phyloP scores from a whole-genome alignment of 768 basidiomycete genomes.

The Leccinum broughii region DNA sequence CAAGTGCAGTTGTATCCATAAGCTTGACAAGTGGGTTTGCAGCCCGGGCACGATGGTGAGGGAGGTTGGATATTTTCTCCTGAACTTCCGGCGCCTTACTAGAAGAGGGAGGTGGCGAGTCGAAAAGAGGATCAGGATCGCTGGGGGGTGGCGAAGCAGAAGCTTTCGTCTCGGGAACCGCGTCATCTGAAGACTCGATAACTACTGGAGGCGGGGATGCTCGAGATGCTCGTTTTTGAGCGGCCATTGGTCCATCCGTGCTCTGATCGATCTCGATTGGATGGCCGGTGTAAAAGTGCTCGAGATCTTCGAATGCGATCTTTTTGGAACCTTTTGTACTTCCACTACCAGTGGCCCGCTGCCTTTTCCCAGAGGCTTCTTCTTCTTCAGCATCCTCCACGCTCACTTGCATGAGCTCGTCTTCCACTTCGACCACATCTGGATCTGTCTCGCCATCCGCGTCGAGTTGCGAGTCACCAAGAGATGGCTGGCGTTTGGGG shows the following conservation, averaged over 20 bases:
- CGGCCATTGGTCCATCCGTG: slow-evolving; percentile 14
- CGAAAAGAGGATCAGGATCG: slow-evolving; percentile 31
- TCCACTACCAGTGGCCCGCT: slow-evolving; percentile 2
- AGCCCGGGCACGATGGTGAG: slow-evolving; percentile 47
- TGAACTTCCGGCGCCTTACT: slow-evolving; percentile 11
- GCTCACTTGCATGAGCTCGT: slow-evolving; percentile 30
- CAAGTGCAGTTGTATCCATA: slow-evolving; percentile 38
- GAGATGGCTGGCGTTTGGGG: slow-evolving; percentile 22
- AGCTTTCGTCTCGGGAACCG: background rate
- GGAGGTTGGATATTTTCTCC: slow-evolving; percentile 12
- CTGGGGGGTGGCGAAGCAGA: slow-evolving; percentile 14
- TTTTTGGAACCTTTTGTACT: slow-evolving; percentile 6
- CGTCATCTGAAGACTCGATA: background rate
- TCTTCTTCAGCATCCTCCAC: slow-evolving; percentile 22
- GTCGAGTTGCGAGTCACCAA: slow-evolving; percentile 32
- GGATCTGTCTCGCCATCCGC: slow-evolving; percentile 36
- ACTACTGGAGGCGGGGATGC: background rate
- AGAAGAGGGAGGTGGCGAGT: slow-evolving; percentile 21
- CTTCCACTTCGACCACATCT: slow-evolving; percentile 40
- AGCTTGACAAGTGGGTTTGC: slow-evolving; percentile 57
- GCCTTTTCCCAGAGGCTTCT: slow-evolving; percentile 3
- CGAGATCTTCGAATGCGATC: slow-evolving; percentile 30
- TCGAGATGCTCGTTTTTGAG: slow-evolving; percentile 4
- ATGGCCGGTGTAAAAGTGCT: slow-evolving; percentile 31
- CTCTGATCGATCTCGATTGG: slow-evolving; percentile 35